Evolutionary conservation across 345 rosid genomes (phyloP).

Genomic region (Psidium guajava): DNA sequence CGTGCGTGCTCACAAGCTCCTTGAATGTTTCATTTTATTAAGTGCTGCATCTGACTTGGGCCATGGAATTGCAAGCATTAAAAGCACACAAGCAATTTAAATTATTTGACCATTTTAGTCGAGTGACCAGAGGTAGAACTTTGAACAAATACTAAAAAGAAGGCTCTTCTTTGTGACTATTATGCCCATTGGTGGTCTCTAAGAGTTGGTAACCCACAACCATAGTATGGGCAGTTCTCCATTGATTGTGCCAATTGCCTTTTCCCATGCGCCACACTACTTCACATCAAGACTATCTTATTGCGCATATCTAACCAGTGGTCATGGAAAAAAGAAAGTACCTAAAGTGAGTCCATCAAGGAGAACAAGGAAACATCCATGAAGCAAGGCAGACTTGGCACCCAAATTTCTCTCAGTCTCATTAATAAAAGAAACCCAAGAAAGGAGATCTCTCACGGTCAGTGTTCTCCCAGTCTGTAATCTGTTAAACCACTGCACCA

Average conservation of each 20-base stretch:
- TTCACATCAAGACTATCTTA: not conserved
- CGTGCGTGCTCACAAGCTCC: not conserved
- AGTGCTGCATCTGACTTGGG: not conserved
- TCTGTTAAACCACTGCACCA: constrained; percentile 70
- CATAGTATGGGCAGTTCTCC: not conserved
- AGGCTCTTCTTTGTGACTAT: not conserved
- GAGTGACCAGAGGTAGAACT: not conserved
- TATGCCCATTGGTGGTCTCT: not conserved
- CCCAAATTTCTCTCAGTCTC: constrained; percentile 43
- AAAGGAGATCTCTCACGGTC: constrained; percentile 88
- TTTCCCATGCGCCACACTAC: not conserved
- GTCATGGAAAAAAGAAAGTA: constrained; percentile 9
- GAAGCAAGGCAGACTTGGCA: constrained; percentile 51
- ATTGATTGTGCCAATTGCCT: not conserved
- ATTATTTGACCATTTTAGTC: not conserved
- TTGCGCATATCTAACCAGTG: not conserved
- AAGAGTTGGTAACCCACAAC: not conserved
- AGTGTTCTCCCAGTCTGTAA: constrained; percentile 65
- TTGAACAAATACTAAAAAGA: not conserved
- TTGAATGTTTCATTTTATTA: not conserved
- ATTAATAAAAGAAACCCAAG: constrained; percentile 75
- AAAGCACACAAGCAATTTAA: not conserved
- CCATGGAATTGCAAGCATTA: not conserved
- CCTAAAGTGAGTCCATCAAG: constrained; percentile 92
- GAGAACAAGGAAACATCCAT: constrained; percentile 86